Percentiles rank a stretch among this genome's conserved stretches.
Evolutionary conservation across 108 stramenopile genomes (phyloP).

Genomic region (Conticribra weissflogii): DNA sequence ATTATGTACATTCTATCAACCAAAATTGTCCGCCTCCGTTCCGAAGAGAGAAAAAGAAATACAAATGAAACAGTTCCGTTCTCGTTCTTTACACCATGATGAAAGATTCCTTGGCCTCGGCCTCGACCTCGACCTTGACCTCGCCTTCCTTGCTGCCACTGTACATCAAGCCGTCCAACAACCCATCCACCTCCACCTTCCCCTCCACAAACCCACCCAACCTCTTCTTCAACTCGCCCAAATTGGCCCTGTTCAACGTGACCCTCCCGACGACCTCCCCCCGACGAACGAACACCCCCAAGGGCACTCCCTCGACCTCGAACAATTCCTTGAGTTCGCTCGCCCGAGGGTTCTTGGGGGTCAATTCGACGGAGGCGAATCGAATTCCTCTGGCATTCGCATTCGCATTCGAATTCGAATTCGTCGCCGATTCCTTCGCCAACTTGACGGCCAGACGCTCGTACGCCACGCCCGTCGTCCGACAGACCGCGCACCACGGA

Average conservation of each 20-base stretch:
- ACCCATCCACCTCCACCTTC: not conserved
- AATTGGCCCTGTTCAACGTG: conserved; percentile 3
- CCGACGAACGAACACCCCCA: conserved; percentile 4
- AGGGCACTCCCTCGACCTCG: conserved; percentile 1
- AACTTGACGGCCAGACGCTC: conserved; percentile 14
- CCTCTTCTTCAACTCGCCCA: conserved; percentile 9
- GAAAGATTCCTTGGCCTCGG: too few relatives aligned
- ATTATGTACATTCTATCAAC: not conserved
- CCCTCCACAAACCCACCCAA: not conserved
- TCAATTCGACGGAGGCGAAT: conserved; percentile 11
- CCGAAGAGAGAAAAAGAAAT: not conserved
- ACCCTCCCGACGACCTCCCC: not conserved
- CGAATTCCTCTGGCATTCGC: conserved; percentile 1
- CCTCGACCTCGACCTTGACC: not conserved
- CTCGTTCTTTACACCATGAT: not conserved
- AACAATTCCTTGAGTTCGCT: conserved; percentile 9
- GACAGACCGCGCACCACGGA: conserved; percentile 16
- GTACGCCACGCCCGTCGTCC: conserved; percentile 7
- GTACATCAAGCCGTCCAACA: not conserved
- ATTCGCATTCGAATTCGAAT: too few relatives aligned
- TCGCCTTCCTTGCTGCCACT: not conserved
- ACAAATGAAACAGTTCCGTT: too few relatives aligned
- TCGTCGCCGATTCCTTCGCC: not conserved
- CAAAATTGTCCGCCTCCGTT: not conserved
- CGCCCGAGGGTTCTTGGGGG: not conserved